A percentile compares a stretch with the other conserved stretches of the same genome.
phyloP scores from a whole-genome alignment of 805 yeast genomes.

The Starmerella geochares region DNA sequence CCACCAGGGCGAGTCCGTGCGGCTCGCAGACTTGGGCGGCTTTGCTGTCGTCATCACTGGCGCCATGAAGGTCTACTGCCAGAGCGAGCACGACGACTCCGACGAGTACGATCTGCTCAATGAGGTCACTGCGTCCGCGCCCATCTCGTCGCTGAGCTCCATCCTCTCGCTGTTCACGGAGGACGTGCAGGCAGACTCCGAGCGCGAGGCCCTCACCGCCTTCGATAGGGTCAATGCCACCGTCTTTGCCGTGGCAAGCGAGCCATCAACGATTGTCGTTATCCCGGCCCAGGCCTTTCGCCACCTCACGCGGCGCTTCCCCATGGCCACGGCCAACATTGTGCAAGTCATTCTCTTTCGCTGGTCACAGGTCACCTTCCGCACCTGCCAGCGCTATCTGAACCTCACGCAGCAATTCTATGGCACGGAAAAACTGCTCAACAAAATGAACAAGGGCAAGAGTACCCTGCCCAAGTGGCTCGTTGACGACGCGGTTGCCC shows the following conservation, averaged over 20 bases:
- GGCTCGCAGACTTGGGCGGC: slow-evolving; percentile 66
- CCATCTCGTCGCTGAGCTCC: slow-evolving; percentile 71
- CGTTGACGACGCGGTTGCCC: slow-evolving; percentile 9
- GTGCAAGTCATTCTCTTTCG: slow-evolving; percentile 85
- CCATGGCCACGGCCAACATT: slow-evolving; percentile 84
- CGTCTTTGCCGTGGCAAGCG: slow-evolving; percentile 64
- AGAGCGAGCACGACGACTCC: slow-evolving; percentile 31
- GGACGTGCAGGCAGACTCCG: slow-evolving; percentile 29
- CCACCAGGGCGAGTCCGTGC: slow-evolving; percentile 63
- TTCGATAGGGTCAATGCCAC: slow-evolving; percentile 27
- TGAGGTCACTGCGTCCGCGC: slow-evolving; percentile 72
- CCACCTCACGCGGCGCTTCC: slow-evolving; percentile 60
- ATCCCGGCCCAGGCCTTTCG: slow-evolving; percentile 79
- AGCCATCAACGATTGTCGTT: slow-evolving; percentile 76
- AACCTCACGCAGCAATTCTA: slow-evolving; percentile 76
- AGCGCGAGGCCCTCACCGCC: slow-evolving; percentile 9
- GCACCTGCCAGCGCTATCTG: slow-evolving; percentile 75
- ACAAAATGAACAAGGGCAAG: slow-evolving; percentile 27
- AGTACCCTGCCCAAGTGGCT: slow-evolving; percentile 13
- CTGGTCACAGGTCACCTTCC: slow-evolving; percentile 80
- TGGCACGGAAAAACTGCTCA: slow-evolving; percentile 61
- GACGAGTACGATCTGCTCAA: slow-evolving; percentile 64
- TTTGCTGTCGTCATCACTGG: slow-evolving; percentile 93
- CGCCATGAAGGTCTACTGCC: slow-evolving; percentile 50
- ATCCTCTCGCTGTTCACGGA: slow-evolving; percentile 65